A percentile compares a stretch with the other conserved stretches of the same genome.
Evolutionary conservation across 768 basidiomycete genomes (phyloP).

Genomic region (Boletus rubroflammeus): DNA sequence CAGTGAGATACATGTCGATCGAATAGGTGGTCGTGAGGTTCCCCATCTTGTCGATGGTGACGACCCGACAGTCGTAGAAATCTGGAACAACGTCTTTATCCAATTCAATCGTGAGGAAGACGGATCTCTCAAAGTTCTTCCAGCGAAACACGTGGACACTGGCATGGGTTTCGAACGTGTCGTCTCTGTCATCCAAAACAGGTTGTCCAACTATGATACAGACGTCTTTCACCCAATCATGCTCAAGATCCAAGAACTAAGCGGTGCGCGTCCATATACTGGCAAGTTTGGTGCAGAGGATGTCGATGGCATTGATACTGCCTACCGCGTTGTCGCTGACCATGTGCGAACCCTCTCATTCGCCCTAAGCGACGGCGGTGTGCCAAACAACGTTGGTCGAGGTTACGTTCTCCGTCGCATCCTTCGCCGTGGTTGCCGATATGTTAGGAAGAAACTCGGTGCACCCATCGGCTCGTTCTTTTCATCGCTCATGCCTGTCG

Average conservation of each 20-base stretch:
- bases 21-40: constrained; percentile 96
- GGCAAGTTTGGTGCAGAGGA: constrained; percentile 97
- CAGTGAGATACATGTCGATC: constrained; percentile 95
- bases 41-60: constrained; percentile 91
- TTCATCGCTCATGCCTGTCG: constrained; percentile 84
- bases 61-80: constrained; percentile 94
- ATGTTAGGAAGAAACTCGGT: constrained; percentile 90
- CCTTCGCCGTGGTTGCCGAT: constrained; percentile 89
- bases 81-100: constrained; percentile 99
- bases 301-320: constrained; percentile 91
- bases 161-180: constrained; percentile 99
- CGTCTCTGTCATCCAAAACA: constrained; percentile 90
- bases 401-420: constrained; percentile 97
- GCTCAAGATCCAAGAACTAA: constrained; percentile 78
- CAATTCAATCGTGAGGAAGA: constrained; percentile 96
- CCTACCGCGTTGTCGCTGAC: constrained; percentile 95
- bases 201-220: constrained; percentile 95
- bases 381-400: constrained; percentile 93
- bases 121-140: constrained; percentile 73
- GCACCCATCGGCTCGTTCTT: constrained; percentile 94
- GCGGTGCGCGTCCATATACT: constrained; percentile 80
- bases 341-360: constrained; percentile 95
- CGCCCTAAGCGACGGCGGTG: constrained; percentile 93
- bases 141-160: constrained; percentile 95
- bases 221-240: constrained; percentile 94